phyloP scores from a whole-genome alignment of 148 eudicot species.

The Dysphania ambrosioides region DNA sequence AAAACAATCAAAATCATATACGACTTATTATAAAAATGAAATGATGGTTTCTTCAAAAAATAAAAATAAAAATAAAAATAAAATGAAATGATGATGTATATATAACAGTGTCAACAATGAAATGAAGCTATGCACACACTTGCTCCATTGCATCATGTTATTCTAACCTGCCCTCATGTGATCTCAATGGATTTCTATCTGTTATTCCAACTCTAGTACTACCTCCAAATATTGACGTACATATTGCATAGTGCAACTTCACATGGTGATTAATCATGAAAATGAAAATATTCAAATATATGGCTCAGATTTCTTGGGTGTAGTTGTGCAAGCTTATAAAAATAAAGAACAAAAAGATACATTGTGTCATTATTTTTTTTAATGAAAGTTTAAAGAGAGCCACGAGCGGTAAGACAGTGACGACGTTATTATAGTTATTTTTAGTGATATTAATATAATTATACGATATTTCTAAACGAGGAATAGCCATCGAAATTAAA shows the following conservation, averaged over 20 bases:
- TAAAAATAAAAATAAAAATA: no score
- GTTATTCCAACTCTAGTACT: slow-evolving; percentile 1
- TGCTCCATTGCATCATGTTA: neutral
- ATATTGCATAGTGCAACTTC: slow-evolving; percentile 19
- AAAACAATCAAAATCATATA: slow-evolving; percentile 27
- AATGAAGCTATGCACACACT: slow-evolving; percentile 13
- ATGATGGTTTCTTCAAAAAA: slow-evolving; percentile 7
- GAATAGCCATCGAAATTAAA: no score
- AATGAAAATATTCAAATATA: neutral
- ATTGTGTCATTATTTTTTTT: no score
- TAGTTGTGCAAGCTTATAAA: no score
- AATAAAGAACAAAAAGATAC: no score
- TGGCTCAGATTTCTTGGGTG: neutral
- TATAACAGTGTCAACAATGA: slow-evolving; percentile 28
- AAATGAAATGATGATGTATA: neutral
- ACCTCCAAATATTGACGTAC: slow-evolving; percentile 13
- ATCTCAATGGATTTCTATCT: slow-evolving; percentile 12
- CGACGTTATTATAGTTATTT: no score
- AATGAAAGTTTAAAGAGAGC: no score
- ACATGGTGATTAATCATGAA: slow-evolving; percentile 27
- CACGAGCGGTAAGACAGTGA: no score
- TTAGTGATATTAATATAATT: no score
- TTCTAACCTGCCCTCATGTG: slow-evolving; percentile 21
- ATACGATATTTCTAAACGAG: no score
- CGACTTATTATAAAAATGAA: slow-evolving; percentile 11